A percentile compares a stretch with the other conserved stretches of the same genome.
phyloP scores from a whole-genome alignment of 768 basidiomycete species.

The Thelephora aurantiotincta region DNA sequence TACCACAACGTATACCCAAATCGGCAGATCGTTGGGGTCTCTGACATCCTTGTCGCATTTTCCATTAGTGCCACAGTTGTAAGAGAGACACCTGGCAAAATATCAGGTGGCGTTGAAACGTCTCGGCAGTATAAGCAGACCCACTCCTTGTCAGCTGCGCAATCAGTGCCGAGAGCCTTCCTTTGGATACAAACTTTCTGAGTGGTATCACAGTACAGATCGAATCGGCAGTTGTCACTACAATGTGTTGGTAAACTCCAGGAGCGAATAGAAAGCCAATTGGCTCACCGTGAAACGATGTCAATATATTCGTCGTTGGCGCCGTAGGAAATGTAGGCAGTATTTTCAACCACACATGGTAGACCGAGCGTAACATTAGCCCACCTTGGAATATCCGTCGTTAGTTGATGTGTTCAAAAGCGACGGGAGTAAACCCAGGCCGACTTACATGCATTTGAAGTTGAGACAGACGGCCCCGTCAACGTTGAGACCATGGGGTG shows the following conservation, averaged over 20 bases:
- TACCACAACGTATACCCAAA: slow-evolving; percentile 62
- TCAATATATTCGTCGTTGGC: slow-evolving; percentile 47
- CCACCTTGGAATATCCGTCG: slow-evolving; percentile 35
- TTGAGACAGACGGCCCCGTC: slow-evolving; percentile 82
- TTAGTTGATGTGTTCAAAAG: background rate
- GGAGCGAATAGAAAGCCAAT: background rate
- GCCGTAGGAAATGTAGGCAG: slow-evolving; percentile 59
- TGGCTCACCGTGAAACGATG: slow-evolving; percentile 62
- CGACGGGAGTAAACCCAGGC: background rate
- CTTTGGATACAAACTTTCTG: slow-evolving; percentile 40
- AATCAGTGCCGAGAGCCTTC: slow-evolving; percentile 43
- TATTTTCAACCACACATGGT: slow-evolving; percentile 64
- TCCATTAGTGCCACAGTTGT: slow-evolving; percentile 52
- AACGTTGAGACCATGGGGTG: slow-evolving; percentile 53
- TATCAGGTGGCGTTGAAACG: background rate
- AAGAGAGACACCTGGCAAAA: slow-evolving; percentile 47
- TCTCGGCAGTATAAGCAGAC: slow-evolving; percentile 3
- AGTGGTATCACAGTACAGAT: slow-evolving; percentile 63
- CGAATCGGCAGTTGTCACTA: slow-evolving; percentile 61
- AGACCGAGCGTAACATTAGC: slow-evolving; percentile 59
- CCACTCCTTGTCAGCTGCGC: slow-evolving; percentile 48
- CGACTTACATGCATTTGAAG: slow-evolving; percentile 63
- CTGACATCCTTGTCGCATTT: slow-evolving; percentile 52
- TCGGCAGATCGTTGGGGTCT: slow-evolving; percentile 43
- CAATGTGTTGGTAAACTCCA: background rate